Evolutionary conservation across 352 stramenopile species (phyloP), one percentile per base, ranked within the genome.

Genomic region (Phytopythium cucurbitacearum): DNA sequence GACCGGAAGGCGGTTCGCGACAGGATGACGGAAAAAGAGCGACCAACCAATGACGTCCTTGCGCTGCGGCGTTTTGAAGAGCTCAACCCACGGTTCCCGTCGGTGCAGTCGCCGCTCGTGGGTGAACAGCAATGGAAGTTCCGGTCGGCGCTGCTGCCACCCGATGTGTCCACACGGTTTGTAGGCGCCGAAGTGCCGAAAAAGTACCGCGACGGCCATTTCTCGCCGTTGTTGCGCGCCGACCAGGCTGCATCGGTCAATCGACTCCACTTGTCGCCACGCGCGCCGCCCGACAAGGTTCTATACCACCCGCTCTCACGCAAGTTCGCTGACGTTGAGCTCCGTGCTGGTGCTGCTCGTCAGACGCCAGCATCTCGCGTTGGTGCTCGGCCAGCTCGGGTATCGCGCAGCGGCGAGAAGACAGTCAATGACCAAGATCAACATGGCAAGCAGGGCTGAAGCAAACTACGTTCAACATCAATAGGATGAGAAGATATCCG

Each of bases 81-180:
- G 48, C 60, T 84, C 8, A 88, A 88, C 34, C 75, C 77, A 16
- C 73, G 73, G 3, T 88, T 88, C 39, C 77, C 77, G 15, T 88
- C 77, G 0, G 64, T 85, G n/a, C 64, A 75, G 11, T 69, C 71
- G 7, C 71, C 71, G 10, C 61, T 67, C 37, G 54, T 73, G 32
- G 53, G 44, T 35, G 71, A 74, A 2, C 65, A 66, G 51, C 74
- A 86, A 60, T 88, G 77, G 77, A 70, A 77, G 40, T 68, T 72
- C 46, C 69, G 73, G 42, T 73, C 73, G 0, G 58, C 65, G 7
- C 34, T 88, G 38, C 51, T 88, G 5, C 68, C 72, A 1, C 77
- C 75, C 12, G 59, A 80, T 44, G 59, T 73, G 8, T 80, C 75
- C 6, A 75, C 77, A 2, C 68, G 77, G 12, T 86, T 85, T 53